Base-by-base conservation (phyloP, 768 basidiomycete genomes). In the Obba rivulosa region DNA sequence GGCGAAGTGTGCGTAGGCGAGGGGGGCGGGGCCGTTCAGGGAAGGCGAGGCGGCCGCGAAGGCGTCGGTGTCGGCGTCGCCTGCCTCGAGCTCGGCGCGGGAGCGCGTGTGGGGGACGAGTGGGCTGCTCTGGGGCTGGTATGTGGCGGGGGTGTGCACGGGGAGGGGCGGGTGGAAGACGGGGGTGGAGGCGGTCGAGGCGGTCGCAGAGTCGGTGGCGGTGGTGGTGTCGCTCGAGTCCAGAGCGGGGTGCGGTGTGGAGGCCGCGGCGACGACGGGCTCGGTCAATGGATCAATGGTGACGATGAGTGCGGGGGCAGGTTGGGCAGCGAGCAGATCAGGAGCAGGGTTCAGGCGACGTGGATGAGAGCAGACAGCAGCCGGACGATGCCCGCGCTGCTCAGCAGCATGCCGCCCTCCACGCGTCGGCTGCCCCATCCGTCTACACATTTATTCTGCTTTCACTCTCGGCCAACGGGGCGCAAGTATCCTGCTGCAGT, bases 261-360 rank as follows among this genome's bases (percentile, higher is more conserved):
- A 62, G 62, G 62, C 79, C 83, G 78, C 75, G 66, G 76, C 63
- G 68, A 73, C 66, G 72, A 67, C 69, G 68, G 75, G 69, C 64
- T 73, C 68, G 62, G 76, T 77, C 71, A 72, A 65, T 71, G 83
- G 72, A 82, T 83, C 81, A 85, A 87, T 87, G 73, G 75, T 74
- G 72, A 60, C 70, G 63, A 62, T 39, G 46, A 46, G 34, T 38
- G 37, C 28, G 36, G 43, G 41, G 45, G 41, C 9, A 22, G 45
- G 36, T 20, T 31, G 49, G 36, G 44, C 49, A 31, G 56, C 50
- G 51, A 48, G 47, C 49, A 42, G 40, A 31, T 31, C 28, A 31
- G 13, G 28, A 31, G 28, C 28, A 31, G 28, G 28, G 13, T 31
- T 31, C 28, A 31, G 28, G 13, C 7, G 28, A 31, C 7, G 13